Evolutionary conservation across 805 yeast genomes (phyloP).

Genomic region (Saccharomyces mikatae): DNA sequence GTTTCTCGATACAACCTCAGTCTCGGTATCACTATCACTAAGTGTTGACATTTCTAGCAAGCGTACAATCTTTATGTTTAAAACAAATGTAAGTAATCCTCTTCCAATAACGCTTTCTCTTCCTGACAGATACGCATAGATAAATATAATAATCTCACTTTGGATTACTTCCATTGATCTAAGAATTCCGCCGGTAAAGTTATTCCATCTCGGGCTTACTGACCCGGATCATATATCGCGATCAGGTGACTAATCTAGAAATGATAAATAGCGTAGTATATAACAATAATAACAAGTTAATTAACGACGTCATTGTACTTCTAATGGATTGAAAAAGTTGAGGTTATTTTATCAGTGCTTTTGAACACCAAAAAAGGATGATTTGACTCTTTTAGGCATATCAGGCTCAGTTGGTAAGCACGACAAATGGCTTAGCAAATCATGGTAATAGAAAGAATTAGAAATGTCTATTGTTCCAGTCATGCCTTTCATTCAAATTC

Average conservation of each 20-base stretch:
- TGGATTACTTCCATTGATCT: neutral
- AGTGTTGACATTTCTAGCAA: slow-evolving; percentile 19
- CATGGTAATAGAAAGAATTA: neutral
- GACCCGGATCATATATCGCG: neutral
- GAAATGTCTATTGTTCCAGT: neutral
- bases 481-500: slow-evolving; percentile 8
- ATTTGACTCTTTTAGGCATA: neutral
- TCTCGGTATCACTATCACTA: slow-evolving; percentile 33
- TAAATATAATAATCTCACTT: neutral
- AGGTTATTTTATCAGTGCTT: neutral
- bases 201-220: neutral
- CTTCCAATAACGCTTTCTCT: neutral
- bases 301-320: neutral
- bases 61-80: neutral
- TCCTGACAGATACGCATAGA: neutral
- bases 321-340: neutral
- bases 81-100: neutral
- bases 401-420: neutral
- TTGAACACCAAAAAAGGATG: neutral
- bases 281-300: neutral
- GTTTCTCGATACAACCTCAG: slow-evolving; percentile 50
- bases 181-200: neutral
- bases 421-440: neutral
- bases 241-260: neutral
- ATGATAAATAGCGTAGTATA: neutral